Conservation (phyloP, 345 rosid species). For the Arabidopsis arenosa region DNA sequence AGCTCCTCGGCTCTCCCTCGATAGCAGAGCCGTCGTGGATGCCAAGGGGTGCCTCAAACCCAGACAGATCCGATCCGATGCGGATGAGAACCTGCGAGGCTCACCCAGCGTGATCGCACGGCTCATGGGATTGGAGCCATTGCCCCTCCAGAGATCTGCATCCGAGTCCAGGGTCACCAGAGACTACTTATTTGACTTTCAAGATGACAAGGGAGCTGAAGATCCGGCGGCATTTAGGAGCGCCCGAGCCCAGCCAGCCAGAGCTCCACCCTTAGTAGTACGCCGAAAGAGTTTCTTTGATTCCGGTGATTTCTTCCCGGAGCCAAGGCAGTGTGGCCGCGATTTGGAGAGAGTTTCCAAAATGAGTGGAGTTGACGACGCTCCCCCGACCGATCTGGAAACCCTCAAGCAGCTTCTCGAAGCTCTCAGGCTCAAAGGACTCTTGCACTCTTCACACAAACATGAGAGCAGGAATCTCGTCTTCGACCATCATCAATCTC, state of each 20-base stretch:
- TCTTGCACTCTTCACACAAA: slow-evolving; percentile 61
- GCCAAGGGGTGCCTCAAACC: slow-evolving; percentile 87
- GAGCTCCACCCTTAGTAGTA: slow-evolving; percentile 45
- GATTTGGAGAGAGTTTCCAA: slow-evolving; percentile 57
- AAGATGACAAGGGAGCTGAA: slow-evolving; percentile 39
- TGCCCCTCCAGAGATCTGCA: slow-evolving; percentile 87
- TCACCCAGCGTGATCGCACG: slow-evolving; percentile 92
- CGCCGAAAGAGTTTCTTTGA: slow-evolving; percentile 67
- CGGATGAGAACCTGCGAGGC: slow-evolving; percentile 47
- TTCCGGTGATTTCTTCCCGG: slow-evolving; percentile 88
- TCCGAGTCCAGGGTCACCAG: slow-evolving; percentile 83
- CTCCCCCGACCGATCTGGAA: slow-evolving; percentile 83
- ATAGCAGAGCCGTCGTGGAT: slow-evolving; percentile 87
- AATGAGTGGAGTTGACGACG: slow-evolving; percentile 74
- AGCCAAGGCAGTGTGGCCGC: slow-evolving; percentile 48
- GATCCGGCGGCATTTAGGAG: slow-evolving; percentile 47
- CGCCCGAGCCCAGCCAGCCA: slow-evolving; percentile 53
- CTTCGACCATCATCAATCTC: slow-evolving; percentile 6
- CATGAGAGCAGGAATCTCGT: slow-evolving; percentile 50
- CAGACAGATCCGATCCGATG: slow-evolving; percentile 64
- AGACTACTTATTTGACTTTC: slow-evolving; percentile 66
- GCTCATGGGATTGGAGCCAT: slow-evolving; percentile 89
- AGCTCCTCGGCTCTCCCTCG: slow-evolving; percentile 96
- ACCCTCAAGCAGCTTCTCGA: slow-evolving; percentile 85
- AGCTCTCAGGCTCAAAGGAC: slow-evolving; percentile 90